Base-by-base conservation (phyloP, 331 rosid species). In the Rosa hybrid region DNA sequence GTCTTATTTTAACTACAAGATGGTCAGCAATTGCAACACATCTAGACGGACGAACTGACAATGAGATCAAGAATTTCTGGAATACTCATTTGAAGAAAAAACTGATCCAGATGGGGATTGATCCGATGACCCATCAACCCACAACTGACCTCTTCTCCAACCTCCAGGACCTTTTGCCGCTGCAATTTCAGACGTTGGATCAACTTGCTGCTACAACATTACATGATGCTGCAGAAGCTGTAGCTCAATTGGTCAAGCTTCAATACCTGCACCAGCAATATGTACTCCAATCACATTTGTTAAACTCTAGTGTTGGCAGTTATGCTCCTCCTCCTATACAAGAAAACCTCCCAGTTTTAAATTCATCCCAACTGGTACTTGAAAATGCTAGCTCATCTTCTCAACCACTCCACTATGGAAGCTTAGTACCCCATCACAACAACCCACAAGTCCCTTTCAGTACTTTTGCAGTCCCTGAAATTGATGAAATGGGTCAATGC, bases 101-200 rank as follows among this genome's bases (percentile, higher is more conserved):
- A 87, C 78, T 93, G 46, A 93, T 91, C 83, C 97, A 91, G 85
- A 93, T 93, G 98, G 98, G 98, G 21, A 88, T 91, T 72, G 98
- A 93, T 87, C 97, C 98, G 86, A 90, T 87, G 92, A 93, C 96
- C 27, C 98, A 93, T 75, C 96, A 91, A 23, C 97, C 97, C 60
- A 90, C 93, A 88, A 90, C 91, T 17, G 96, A 93, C 76, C 90
- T 90, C 41, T 86, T 90, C 81, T 86, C 91, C 53, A 93, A 86
- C 89, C 84, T 93, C 77, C 90, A 86, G 59, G 86, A 88, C 48
- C 81, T 89, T 0, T 56, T 88, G 57, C 90, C 89, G 53, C 86
- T 88, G 64, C 87, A 77, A 25, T 76, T 85, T 76, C 90, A 81
- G 25, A 63, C 89, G 44, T 45, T 86, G 46, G 90, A 90, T 81